These are phyloP conservation scores for Hortiboletus flavorubellus DNA, from an alignment of 768 basidiomycete genomes.

Conservation along the genomic window DNA sequence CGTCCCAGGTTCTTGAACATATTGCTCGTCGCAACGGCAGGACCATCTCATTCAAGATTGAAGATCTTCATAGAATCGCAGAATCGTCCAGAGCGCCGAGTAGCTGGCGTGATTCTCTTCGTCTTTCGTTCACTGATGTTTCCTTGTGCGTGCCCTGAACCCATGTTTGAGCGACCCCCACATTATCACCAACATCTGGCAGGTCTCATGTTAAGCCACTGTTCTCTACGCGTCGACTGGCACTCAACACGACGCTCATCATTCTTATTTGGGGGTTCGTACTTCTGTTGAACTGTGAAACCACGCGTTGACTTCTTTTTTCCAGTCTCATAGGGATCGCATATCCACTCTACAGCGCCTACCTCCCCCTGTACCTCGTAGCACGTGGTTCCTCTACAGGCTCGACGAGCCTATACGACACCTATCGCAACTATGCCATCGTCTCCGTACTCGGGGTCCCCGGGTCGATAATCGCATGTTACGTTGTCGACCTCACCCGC, in stretches of 20 bases:
- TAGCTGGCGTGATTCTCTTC: conserved; percentile 24
- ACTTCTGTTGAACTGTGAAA: not conserved
- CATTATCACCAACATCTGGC: not conserved
- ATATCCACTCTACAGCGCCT: conserved; percentile 51
- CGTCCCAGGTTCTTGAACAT: conserved; percentile 41
- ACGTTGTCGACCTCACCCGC: conserved; percentile 44
- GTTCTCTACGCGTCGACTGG: conserved; percentile 43
- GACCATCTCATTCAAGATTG: conserved; percentile 43
- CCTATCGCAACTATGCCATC: conserved; percentile 50
- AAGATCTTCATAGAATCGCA: conserved; percentile 38
- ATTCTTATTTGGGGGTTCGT: conserved; percentile 52
- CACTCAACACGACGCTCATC: conserved; percentile 44
- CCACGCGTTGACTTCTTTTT: not conserved
- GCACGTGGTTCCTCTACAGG: conserved; percentile 29
- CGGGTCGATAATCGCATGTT: conserved; percentile 45
- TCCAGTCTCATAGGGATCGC: conserved; percentile 47
- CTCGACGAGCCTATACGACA: conserved; percentile 23
- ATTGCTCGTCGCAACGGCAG: conserved; percentile 48
- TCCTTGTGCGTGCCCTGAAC: conserved; percentile 35
- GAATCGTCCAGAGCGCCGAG: conserved; percentile 9
- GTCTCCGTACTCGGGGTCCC: conserved; percentile 46
- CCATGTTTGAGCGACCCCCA: not conserved
- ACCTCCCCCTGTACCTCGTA: conserved; percentile 48
- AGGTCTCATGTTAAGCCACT: conserved; percentile 48
- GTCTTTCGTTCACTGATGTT: conserved; percentile 36